Percentiles rank a stretch among this genome's conserved stretches.
Evolutionary conservation across 83 land plant genomes (phyloP).

Genomic region (Isoetes engelmannii): DNA sequence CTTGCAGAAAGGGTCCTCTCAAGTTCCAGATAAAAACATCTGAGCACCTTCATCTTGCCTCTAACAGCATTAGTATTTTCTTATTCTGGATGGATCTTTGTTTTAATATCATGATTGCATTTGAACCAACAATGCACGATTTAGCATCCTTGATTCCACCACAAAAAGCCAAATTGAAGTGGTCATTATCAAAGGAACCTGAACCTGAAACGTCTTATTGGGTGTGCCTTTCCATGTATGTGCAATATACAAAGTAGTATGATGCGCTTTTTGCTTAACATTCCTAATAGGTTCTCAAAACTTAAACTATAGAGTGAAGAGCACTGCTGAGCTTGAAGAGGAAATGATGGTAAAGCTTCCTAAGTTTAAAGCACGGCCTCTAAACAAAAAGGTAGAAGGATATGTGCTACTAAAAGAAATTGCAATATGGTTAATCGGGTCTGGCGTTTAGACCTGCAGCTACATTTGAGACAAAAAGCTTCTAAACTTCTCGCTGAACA

Average conservation of each 20-base stretch:
- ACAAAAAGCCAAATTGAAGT: conserved; percentile 26
- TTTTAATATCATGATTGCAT: not conserved
- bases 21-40: conserved; percentile 36
- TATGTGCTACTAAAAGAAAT: too few relatives aligned
- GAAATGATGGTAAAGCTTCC: conserved; percentile 33
- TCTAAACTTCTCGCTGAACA: too few relatives aligned
- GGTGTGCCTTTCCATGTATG: conserved; percentile 21
- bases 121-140: not conserved
- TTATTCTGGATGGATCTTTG: conserved; percentile 5
- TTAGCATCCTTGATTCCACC: not conserved
- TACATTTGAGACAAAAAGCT: too few relatives aligned
- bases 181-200: conserved; percentile 28
- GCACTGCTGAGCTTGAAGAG: conserved; percentile 27
- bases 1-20: conserved; percentile 32
- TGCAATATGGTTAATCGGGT: too few relatives aligned
- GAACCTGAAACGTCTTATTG: conserved; percentile 35
- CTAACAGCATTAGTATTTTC: too few relatives aligned
- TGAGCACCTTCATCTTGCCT: conserved; percentile 23
- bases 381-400: conserved; percentile 32
- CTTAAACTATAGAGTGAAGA: conserved; percentile 22
- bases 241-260: not conserved
- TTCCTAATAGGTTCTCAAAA: not conserved
- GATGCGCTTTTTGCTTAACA: not conserved
- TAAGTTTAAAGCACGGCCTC: conserved; percentile 34
- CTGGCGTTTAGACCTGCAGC: too few relatives aligned